These are phyloP conservation scores for Trichophyton schoenleinii DNA, from an alignment of 2,329 filamentous ascomycete species.

Conservation along the genomic window DNA sequence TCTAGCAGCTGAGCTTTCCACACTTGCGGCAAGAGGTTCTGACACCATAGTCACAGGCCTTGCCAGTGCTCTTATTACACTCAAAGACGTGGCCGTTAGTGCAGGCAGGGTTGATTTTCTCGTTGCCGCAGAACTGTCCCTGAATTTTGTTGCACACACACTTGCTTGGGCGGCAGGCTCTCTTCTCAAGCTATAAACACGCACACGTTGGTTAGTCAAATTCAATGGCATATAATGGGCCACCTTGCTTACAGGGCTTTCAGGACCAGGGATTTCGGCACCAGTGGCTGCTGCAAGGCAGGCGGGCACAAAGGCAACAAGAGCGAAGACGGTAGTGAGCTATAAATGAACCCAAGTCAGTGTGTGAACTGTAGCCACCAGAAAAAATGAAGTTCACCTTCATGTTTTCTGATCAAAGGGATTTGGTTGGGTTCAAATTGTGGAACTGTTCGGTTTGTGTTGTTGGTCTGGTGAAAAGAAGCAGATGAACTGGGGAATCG, in stretches of 20 bases:
- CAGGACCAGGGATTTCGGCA: background rate
- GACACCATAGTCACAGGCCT: slow-evolving; percentile 14
- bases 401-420: background rate
- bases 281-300: background rate
- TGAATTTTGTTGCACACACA: slow-evolving; percentile 13
- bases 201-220: background rate
- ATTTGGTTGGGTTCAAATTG: too few relatives aligned
- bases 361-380: background rate
- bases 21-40: slow-evolving; percentile 11
- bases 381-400: background rate
- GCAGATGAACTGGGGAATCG: background rate
- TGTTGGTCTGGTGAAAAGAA: background rate
- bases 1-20: slow-evolving; percentile 13
- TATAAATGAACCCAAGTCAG: background rate
- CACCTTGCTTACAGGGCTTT: background rate
- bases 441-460: background rate
- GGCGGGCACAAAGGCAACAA: background rate
- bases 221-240: background rate
- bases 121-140: slow-evolving; percentile 15
- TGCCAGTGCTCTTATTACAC: slow-evolving; percentile 9
- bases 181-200: slow-evolving; percentile 9
- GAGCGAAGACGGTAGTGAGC: slow-evolving; percentile 1
- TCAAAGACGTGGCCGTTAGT: slow-evolving; percentile 14
- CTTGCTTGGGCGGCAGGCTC: slow-evolving; percentile 11
- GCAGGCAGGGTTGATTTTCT: slow-evolving; percentile 12